Conservation (phyloP, 352 stramenopile species). For the Pythium utonaiense region DNA sequence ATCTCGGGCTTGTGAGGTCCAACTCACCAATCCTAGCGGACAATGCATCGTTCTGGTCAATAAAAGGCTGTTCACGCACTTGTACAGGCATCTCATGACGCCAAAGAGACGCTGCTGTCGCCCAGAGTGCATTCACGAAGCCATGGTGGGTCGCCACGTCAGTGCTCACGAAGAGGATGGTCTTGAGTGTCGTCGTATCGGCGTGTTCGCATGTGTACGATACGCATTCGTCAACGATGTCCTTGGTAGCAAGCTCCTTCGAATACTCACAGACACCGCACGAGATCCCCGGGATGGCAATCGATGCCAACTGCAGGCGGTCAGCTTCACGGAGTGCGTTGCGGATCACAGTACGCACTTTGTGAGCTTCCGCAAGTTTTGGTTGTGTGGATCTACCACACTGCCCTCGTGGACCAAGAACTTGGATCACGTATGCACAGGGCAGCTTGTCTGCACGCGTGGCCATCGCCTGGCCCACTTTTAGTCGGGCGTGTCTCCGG, state of each 20-base stretch:
- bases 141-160: slow-evolving; percentile 30
- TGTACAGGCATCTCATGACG: background rate
- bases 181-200: slow-evolving; percentile 6
- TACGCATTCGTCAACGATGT: slow-evolving; percentile 13
- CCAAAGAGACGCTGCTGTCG: background rate
- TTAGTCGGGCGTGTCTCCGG: slow-evolving; percentile 16
- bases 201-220: slow-evolving; percentile 8
- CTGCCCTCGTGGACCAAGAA: slow-evolving; percentile 29
- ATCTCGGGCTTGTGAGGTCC: background rate
- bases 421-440: slow-evolving; percentile 42
- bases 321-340: slow-evolving; percentile 32
- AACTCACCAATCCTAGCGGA: slow-evolving; percentile 5
- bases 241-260: background rate
- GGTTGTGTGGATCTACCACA: background rate
- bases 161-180: slow-evolving; percentile 39
- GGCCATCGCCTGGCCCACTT: slow-evolving; percentile 31
- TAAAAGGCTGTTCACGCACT: too few relatives aligned
- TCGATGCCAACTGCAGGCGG: slow-evolving; percentile 25
- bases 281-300: slow-evolving; percentile 44
- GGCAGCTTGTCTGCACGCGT: slow-evolving; percentile 31
- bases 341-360: slow-evolving; percentile 33
- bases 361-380: slow-evolving; percentile 19
- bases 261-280: slow-evolving; percentile 31
- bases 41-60: background rate
- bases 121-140: slow-evolving; percentile 23